A percentile compares a stretch with the other conserved stretches of the same genome.
phyloP scores from a whole-genome alignment of 176 grass and related monocot species.

The Miscanthus lutarioriparius region DNA sequence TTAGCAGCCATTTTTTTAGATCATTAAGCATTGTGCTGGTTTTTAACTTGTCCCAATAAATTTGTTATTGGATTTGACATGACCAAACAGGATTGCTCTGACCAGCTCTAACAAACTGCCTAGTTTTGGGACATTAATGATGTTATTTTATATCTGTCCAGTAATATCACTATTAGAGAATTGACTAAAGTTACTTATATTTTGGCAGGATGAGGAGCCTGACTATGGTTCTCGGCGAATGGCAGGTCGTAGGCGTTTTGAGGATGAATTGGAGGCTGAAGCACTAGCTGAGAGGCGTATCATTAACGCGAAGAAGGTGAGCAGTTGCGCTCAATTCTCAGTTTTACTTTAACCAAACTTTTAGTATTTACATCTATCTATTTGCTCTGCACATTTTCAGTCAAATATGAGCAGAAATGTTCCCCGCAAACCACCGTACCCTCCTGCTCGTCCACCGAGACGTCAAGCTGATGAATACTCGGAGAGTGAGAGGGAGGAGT shows the following conservation, averaged over 20 bases:
- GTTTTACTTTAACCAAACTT: slow-evolving; percentile 1
- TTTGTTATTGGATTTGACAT: slow-evolving; percentile 12
- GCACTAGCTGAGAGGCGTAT: slow-evolving; percentile 63
- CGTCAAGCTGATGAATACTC: slow-evolving; percentile 66
- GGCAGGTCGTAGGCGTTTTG: slow-evolving; percentile 61
- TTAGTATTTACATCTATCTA: slow-evolving; percentile 21
- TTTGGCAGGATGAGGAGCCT: slow-evolving; percentile 73
- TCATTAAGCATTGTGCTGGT: slow-evolving; percentile 7
- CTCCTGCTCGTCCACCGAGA: slow-evolving; percentile 52
- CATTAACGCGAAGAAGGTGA: slow-evolving; percentile 72
- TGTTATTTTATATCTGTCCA: background rate
- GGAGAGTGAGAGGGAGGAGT: slow-evolving; percentile 77
- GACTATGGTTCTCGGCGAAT: slow-evolving; percentile 66
- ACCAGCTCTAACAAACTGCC: background rate
- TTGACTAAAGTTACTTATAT: slow-evolving; percentile 20
- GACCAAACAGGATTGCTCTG: background rate
- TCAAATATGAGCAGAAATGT: slow-evolving; percentile 62
- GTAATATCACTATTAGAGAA: background rate
- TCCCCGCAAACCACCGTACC: slow-evolving; percentile 51
- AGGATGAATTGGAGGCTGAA: slow-evolving; percentile 84
- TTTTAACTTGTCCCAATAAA: background rate
- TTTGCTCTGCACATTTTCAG: slow-evolving; percentile 43
- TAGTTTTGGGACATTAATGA: background rate
- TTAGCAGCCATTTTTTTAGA: background rate
- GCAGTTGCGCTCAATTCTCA: background rate